Base-by-base conservation (phyloP, 2,329 filamentous ascomycete species). In the Calonectria ilicicola region DNA sequence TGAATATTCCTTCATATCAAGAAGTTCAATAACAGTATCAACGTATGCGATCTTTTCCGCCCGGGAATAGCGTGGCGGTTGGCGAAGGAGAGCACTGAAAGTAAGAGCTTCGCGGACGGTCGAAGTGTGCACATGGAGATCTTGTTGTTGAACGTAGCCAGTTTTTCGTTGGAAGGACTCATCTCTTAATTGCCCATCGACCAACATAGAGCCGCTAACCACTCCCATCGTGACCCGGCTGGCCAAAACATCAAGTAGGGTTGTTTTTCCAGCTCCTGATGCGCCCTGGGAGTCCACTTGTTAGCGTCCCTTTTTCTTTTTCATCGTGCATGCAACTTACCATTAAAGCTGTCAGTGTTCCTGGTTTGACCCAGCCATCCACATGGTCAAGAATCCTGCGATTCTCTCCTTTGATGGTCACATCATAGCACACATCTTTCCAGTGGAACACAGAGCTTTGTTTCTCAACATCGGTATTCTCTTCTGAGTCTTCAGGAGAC, bases 231-330 rank as follows among this genome's bases (percentile, higher is more conserved):
- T 95, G 10, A 93, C 92, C 81, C 95, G 92, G 70, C 92, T 93
- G 40, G 95, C 95, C 70, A 98, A 87, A 27, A 94, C 93, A 83
- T 97, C 94, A 42, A 97, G 86, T 21, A 97, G 89, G 0, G 95
- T 97, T 0, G 95, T 97, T 82, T 97, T 97, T 63, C 95, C 95
- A 21, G 95, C 95, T 77, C 95, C 94, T 21, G 93, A 94, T 14
- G 95, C 93, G 84, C 77, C 77, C 76, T 73, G 8, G 40, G 9
- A 26, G 10, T 35, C 6, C 6, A 21, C 12, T 21, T 21, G 58
- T 72, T 12, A 72, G 69, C 29, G 2, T 10, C 32, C 65, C 95
- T n/a, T 84, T 15, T 93, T 96, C 66, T 94, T 3, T 94, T 94
- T 83, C 96, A 95, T 75, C 97, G 14, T 3, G 15, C 27, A 7